A percentile compares a stretch with the other conserved stretches of the same genome.
Conservation (phyloP, 306 rosid genomes). For the Chamaecrista fasciculata region DNA sequence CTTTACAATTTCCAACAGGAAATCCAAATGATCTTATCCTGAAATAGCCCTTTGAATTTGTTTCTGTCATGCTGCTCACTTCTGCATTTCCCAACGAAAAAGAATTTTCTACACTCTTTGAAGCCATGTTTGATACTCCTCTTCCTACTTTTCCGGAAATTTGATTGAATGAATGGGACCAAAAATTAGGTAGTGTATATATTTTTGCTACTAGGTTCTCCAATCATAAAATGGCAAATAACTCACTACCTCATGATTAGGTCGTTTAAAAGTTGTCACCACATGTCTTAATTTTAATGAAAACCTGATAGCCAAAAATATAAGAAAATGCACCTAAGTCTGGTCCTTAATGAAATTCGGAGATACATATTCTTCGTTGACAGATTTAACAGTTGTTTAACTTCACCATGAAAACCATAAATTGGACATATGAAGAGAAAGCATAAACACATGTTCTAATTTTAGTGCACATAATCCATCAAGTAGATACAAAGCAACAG, state of each 20-base stretch:
- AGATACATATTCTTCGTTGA: constrained; percentile 13
- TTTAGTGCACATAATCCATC: constrained; percentile 22
- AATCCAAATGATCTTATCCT: neutral
- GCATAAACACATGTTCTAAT: constrained; percentile 2
- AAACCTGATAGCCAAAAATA: no score
- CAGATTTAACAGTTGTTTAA: neutral
- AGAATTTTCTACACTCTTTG: neutral
- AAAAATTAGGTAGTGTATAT: no score
- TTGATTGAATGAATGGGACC: no score
- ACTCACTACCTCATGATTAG: no score
- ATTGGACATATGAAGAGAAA: neutral
- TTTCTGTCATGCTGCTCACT: neutral
- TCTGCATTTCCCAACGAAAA: neutral
- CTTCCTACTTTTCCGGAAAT: neutral
- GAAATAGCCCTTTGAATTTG: neutral
- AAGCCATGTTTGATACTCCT: neutral
- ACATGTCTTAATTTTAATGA: no score
- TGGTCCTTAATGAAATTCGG: constrained; percentile 7
- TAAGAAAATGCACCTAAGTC: no score
- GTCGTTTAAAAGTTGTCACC: no score
- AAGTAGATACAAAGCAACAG: constrained; percentile 22
- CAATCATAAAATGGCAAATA: no score
- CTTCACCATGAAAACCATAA: neutral
- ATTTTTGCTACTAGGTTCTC: no score
- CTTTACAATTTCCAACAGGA: neutral